A percentile compares a stretch with the other conserved stretches of the same genome.
Conservation (phyloP, 1,284 basidiomycete genomes). For the Malassezia yamatoensis region DNA sequence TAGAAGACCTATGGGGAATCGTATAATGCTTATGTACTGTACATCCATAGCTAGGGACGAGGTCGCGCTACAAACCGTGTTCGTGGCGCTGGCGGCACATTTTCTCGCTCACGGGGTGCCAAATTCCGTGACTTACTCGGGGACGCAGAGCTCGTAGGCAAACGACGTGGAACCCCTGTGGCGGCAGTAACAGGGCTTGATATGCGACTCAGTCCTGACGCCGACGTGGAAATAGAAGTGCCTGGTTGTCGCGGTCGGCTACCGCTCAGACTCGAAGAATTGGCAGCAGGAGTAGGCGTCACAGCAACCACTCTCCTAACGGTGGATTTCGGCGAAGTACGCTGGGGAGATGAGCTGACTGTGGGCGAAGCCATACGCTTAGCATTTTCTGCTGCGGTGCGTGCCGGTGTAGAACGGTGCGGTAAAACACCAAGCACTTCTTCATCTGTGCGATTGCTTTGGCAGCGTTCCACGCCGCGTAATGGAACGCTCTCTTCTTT, state of each 20-base stretch:
- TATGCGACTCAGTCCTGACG: too few relatives aligned
- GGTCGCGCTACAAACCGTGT: constrained; percentile 1
- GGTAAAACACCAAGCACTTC: constrained; percentile 15
- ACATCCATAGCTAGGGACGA: constrained; percentile 8
- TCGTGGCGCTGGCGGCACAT: constrained; percentile 8
- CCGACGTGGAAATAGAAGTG: too few relatives aligned
- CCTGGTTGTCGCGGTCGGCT: too few relatives aligned
- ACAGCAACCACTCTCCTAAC: too few relatives aligned
- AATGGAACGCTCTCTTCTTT: too few relatives aligned
- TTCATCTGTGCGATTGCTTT: constrained; percentile 7
- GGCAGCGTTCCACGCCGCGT: too few relatives aligned
- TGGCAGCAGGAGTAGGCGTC: background rate
- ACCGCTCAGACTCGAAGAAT: background rate
- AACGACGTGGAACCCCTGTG: too few relatives aligned
- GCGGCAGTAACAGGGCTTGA: too few relatives aligned
- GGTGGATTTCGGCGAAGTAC: too few relatives aligned
- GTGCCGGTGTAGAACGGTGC: background rate
- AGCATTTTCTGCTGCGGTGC: constrained; percentile 1
- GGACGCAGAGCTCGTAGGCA: background rate
- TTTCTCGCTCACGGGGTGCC: constrained; percentile 3
- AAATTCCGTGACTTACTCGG: background rate
- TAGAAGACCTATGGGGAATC: constrained; percentile 50
- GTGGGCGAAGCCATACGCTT: background rate
- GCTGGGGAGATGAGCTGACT: background rate
- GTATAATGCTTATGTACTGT: constrained; percentile 26